Conservation (phyloP, 345 rosid species). For the Ceriops zippeliana region DNA sequence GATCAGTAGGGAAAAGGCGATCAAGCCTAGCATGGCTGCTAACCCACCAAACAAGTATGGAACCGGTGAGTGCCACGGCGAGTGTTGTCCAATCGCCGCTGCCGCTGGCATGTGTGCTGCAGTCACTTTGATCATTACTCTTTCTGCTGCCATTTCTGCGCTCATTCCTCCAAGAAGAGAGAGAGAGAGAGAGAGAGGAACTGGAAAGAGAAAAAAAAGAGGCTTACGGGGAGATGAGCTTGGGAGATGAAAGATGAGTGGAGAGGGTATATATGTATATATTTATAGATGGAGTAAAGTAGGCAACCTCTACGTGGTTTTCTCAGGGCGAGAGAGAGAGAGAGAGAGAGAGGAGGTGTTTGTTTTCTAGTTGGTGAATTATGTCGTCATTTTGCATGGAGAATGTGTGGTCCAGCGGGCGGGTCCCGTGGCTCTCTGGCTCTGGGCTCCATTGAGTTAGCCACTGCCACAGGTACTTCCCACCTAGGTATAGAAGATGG, state of each 20-base stretch:
- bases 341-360: not conserved
- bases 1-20: slow-evolving; percentile 79
- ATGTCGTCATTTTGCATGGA: slow-evolving; percentile 19
- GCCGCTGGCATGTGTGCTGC: slow-evolving; percentile 14
- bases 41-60: slow-evolving; percentile 91
- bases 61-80: slow-evolving; percentile 93
- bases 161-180: not conserved
- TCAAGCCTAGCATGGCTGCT: slow-evolving; percentile 90
- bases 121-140: slow-evolving; percentile 40
- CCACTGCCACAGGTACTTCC: not conserved
- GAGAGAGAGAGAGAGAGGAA: not conserved
- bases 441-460: not conserved
- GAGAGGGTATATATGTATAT: slow-evolving; percentile 4
- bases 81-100: slow-evolving; percentile 33
- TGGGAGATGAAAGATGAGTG: not conserved
- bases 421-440: not conserved
- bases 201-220: too few relatives aligned
- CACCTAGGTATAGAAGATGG: not conserved
- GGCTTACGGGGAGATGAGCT: not conserved
- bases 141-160: slow-evolving; percentile 34
- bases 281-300: not conserved
- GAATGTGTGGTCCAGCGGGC: not conserved
- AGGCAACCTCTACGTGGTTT: not conserved
- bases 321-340: too few relatives aligned
- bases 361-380: slow-evolving; percentile 10